A percentile compares a stretch with the other conserved stretches of the same genome.
phyloP scores from a whole-genome alignment of 306 rosid species.

The Pterocarpus santalinus region DNA sequence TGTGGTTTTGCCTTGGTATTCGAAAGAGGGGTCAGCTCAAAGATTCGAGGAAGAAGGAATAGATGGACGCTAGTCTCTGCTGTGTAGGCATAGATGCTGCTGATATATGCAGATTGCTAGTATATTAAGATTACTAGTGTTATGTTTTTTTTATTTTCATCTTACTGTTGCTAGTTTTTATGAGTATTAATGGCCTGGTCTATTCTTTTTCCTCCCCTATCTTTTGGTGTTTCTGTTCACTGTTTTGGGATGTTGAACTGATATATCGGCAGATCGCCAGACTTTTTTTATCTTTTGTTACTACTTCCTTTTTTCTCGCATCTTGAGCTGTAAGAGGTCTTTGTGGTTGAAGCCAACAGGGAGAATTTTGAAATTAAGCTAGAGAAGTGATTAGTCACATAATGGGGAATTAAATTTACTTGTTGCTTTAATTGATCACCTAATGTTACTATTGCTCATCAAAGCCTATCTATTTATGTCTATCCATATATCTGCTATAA shows the following conservation, averaged over 20 bases:
- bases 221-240: conserved; percentile 21
- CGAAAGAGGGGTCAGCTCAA: conserved; percentile 89
- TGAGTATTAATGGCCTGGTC: conserved; percentile 30
- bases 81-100: conserved; percentile 45
- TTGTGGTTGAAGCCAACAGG: neutral
- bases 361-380: neutral
- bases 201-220: conserved; percentile 39
- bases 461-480: too few species aligned
- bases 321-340: neutral
- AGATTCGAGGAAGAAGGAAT: conserved; percentile 74
- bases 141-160: conserved; percentile 26
- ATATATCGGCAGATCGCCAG: neutral
- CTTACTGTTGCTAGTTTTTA: conserved; percentile 16
- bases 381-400: neutral
- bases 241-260: neutral
- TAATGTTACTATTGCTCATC: too few species aligned
- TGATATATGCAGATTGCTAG: conserved; percentile 35
- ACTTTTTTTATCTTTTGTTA: neutral
- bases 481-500: too few species aligned
- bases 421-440: too few species aligned
- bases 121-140: conserved; percentile 32
- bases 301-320: too few species aligned
- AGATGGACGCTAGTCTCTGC: conserved; percentile 33
- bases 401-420: neutral
- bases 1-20: conserved; percentile 68